phyloP scores from a whole-genome alignment of 2,329 filamentous ascomycete species.

The Chrysoporthe puriensis region DNA sequence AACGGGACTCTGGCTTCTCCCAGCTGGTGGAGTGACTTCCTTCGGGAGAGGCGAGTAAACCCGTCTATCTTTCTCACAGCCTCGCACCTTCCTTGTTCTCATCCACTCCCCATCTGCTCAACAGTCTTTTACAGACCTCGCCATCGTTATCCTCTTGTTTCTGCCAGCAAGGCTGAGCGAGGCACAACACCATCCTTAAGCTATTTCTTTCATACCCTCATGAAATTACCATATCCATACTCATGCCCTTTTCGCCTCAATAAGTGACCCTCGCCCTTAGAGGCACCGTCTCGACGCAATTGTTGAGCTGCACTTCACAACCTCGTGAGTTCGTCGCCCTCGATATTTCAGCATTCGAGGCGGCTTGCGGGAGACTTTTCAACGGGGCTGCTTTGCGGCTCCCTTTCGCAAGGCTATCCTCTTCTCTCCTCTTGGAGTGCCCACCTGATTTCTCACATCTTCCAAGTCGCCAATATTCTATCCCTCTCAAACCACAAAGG shows the following conservation, averaged over 20 bases:
- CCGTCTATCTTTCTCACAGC: neutral
- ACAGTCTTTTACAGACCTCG: neutral
- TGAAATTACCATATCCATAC: too few relatives aligned
- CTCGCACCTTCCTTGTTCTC: neutral
- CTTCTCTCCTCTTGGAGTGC: too few relatives aligned
- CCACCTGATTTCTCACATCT: neutral
- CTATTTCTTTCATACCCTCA: too few relatives aligned
- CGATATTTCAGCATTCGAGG: too few relatives aligned
- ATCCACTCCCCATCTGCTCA: neutral
- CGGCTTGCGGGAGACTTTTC: neutral
- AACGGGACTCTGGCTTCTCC: neutral
- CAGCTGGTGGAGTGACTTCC: neutral
- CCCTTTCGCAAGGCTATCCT: neutral
- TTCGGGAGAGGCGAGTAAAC: neutral
- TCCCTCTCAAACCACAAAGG: neutral
- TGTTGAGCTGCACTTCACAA: neutral
- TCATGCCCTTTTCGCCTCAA: too few relatives aligned
- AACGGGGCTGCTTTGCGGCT: neutral
- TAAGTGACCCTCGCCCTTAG: too few relatives aligned
- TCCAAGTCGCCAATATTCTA: neutral
- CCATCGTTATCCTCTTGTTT: neutral
- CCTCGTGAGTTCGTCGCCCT: too few relatives aligned
- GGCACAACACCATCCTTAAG: too few relatives aligned
- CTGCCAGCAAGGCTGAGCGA: neutral
- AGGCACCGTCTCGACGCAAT: neutral